A percentile compares a stretch with the other conserved stretches of the same genome.
Conservation (phyloP, 2,329 filamentous ascomycete genomes). For the Phoma herbarum region DNA sequence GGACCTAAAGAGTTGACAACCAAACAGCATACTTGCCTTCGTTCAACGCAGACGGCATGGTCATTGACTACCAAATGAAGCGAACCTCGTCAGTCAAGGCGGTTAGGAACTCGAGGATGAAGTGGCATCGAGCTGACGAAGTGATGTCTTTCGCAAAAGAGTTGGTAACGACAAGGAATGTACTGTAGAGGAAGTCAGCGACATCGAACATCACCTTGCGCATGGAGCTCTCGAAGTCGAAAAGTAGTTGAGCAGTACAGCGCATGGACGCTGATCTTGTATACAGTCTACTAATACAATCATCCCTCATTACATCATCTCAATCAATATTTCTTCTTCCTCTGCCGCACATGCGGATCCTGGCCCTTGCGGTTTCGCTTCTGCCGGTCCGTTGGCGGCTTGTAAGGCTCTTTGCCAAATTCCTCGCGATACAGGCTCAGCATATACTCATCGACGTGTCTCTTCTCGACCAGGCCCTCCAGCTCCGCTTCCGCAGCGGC, state of each 20-base stretch:
- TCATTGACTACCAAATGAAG: too few species aligned
- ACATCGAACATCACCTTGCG: background rate
- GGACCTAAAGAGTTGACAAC: too few species aligned
- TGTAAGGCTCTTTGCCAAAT: slow-evolving; percentile 45
- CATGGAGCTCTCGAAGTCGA: background rate
- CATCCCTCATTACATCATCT: background rate
- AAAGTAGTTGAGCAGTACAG: background rate
- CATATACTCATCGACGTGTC: slow-evolving; percentile 52
- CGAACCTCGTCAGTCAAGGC: too few species aligned
- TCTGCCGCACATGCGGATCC: slow-evolving; percentile 42
- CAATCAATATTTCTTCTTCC: slow-evolving; percentile 42
- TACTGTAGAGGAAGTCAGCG: background rate
- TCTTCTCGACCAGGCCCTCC: slow-evolving; percentile 28
- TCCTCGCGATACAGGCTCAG: slow-evolving; percentile 41
- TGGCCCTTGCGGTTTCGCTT: slow-evolving; percentile 42
- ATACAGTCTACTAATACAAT: slow-evolving; percentile 20
- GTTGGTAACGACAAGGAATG: too few species aligned
- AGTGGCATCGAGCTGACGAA: too few species aligned
- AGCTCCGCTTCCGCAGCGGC: slow-evolving; percentile 23
- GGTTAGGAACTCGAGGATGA: too few species aligned
- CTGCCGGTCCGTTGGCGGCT: slow-evolving; percentile 44
- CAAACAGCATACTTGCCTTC: too few species aligned
- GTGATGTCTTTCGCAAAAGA: too few species aligned
- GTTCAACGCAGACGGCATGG: too few species aligned
- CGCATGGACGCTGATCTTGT: background rate